Conservation (phyloP, 805 yeast species). For the Candida chauliodis region DNA sequence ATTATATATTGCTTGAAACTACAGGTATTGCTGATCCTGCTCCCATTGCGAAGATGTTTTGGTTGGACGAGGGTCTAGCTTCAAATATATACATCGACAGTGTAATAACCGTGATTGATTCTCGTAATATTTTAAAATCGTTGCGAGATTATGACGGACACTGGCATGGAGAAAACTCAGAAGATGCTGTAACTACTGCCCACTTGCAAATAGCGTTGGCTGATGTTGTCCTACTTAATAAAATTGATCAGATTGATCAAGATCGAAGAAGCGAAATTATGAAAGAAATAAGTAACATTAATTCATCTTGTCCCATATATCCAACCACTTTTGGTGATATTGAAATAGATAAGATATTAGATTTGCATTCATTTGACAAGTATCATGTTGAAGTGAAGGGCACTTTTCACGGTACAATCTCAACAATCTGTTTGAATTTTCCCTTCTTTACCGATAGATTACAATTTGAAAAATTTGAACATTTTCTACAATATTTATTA, state of each 20-base stretch:
- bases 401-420: slow-evolving; percentile 37
- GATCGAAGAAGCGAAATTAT: slow-evolving; percentile 25
- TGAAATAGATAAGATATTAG: slow-evolving; percentile 61
- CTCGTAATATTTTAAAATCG: slow-evolving; percentile 60
- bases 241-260: slow-evolving; percentile 50
- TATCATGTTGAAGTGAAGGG: slow-evolving; percentile 8
- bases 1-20: slow-evolving; percentile 89
- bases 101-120: slow-evolving; percentile 81
- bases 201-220: slow-evolving; percentile 88
- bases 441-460: slow-evolving; percentile 33
- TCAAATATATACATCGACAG: slow-evolving; percentile 89
- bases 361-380: slow-evolving; percentile 71
- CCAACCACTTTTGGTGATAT: slow-evolving; percentile 75
- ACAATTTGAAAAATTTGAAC: slow-evolving; percentile 49
- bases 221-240: slow-evolving; percentile 77
- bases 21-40: slow-evolving; percentile 98
- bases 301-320: slow-evolving; percentile 63
- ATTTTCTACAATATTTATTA: slow-evolving; percentile 63
- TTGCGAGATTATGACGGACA: slow-evolving; percentile 73
- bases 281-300: slow-evolving; percentile 50
- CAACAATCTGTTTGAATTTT: slow-evolving; percentile 40
- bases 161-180: slow-evolving; percentile 49
- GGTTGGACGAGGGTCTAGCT: slow-evolving; percentile 89
- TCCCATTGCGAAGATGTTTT: slow-evolving; percentile 94
- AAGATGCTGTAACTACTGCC: slow-evolving; percentile 60